phyloP scores from a whole-genome alignment of 495 filamentous ascomycete species.

The Tuber magnatum region DNA sequence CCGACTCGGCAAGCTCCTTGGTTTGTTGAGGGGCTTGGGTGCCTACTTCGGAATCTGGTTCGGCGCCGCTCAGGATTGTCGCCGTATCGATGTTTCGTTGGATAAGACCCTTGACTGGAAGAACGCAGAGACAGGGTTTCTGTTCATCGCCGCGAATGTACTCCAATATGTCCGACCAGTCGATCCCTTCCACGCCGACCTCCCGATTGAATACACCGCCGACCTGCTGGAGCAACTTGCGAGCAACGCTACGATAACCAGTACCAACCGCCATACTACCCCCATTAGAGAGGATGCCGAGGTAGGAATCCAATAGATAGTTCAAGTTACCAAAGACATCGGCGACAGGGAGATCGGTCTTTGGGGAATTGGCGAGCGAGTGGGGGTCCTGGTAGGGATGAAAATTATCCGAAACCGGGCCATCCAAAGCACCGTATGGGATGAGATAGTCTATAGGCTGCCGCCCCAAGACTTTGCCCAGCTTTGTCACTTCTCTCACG shows the following conservation, averaged over 20 bases:
- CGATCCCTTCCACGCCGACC: slow-evolving; percentile 76
- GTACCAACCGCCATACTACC: slow-evolving; percentile 93
- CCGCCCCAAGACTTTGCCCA: slow-evolving; percentile 35
- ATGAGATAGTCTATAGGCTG: slow-evolving; percentile 40
- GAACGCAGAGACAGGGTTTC: slow-evolving; percentile 52
- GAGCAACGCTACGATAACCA: slow-evolving; percentile 89
- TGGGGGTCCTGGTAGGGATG: slow-evolving; percentile 36
- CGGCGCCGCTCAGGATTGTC: slow-evolving; percentile 23
- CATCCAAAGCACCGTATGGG: slow-evolving; percentile 36
- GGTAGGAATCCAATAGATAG: slow-evolving; percentile 75
- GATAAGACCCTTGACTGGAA: slow-evolving; percentile 38
- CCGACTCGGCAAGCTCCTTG: slow-evolving; percentile 36
- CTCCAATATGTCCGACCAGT: slow-evolving; percentile 95
- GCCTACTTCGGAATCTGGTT: slow-evolving; percentile 5
- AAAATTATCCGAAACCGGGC: slow-evolving; percentile 37
- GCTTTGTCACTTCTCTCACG: slow-evolving; percentile 31
- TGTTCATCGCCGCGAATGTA: slow-evolving; percentile 79
- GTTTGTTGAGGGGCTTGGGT: slow-evolving; percentile 22
- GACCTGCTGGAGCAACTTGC: slow-evolving; percentile 81
- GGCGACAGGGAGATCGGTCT: slow-evolving; percentile 32
- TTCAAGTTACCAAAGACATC: slow-evolving; percentile 49
- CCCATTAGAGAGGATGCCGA: slow-evolving; percentile 66
- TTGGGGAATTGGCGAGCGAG: slow-evolving; percentile 18
- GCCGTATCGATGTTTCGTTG: slow-evolving; percentile 30
- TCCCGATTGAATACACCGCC: slow-evolving; percentile 90